phyloP scores from a whole-genome alignment of 805 yeast species.

The Saccharomycopsis sp. region DNA sequence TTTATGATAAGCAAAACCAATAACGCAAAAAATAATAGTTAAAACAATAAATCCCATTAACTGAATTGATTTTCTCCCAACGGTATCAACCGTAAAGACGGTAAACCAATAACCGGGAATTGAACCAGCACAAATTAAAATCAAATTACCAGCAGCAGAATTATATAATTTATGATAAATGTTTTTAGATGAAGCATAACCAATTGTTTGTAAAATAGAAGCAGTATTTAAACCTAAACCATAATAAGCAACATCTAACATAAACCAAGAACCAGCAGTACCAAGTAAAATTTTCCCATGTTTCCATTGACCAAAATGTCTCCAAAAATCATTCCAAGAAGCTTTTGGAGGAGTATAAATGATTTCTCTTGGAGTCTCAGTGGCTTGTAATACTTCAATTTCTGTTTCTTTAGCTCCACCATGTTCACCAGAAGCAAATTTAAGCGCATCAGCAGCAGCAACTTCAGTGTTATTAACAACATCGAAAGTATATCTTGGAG shows the following conservation, averaged over 20 bases:
- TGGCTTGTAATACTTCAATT: conserved; percentile 34
- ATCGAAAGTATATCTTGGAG: conserved; percentile 85
- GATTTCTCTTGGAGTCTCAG: conserved; percentile 31
- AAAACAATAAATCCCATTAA: conserved; percentile 61
- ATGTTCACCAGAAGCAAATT: conserved; percentile 37
- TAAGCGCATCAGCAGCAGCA: conserved; percentile 46
- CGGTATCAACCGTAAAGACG: conserved; percentile 65
- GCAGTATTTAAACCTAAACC: conserved; percentile 83
- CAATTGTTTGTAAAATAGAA: conserved; percentile 69
- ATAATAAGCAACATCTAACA: conserved; percentile 82
- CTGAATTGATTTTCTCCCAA: conserved; percentile 85
- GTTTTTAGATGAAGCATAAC: conserved; percentile 64
- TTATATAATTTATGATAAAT: conserved; percentile 64
- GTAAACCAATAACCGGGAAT: conserved; percentile 90
- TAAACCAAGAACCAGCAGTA: conserved; percentile 88
- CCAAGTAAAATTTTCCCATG: conserved; percentile 76
- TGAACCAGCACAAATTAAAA: conserved; percentile 88
- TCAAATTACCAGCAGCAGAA: conserved; percentile 85
- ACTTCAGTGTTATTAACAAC: conserved; percentile 47
- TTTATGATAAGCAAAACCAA: conserved; percentile 79
- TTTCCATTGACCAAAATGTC: conserved; percentile 79
- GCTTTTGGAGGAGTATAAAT: conserved; percentile 61
- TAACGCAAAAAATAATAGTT: conserved; percentile 62
- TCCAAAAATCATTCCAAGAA: conserved; percentile 58
- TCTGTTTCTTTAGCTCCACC: conserved; percentile 40